Percentiles rank a stretch among this genome's conserved stretches.
phyloP scores from a whole-genome alignment of 2,329 filamentous ascomycete genomes.

The Ceratocystis cacaofunesta region DNA sequence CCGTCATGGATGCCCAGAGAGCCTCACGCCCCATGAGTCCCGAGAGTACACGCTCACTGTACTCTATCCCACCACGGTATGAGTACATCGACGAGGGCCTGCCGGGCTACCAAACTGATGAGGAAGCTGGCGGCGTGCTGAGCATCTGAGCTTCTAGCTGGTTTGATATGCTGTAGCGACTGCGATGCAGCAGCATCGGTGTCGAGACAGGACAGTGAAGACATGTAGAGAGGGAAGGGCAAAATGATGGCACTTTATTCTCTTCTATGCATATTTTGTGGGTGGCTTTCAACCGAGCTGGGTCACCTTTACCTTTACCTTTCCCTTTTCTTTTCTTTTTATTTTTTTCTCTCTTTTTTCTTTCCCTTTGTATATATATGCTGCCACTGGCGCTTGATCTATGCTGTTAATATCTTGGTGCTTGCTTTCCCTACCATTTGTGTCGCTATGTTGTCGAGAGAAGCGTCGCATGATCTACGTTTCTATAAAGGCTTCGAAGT shows the following conservation, averaged over 20 bases:
- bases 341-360: neutral
- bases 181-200: neutral
- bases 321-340: neutral
- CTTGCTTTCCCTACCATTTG: neutral
- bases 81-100: slow-evolving; percentile 18
- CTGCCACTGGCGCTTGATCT: neutral
- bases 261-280: no score
- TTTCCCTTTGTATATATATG: slow-evolving; percentile 2
- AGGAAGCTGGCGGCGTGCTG: slow-evolving; percentile 8
- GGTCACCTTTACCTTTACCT: neutral
- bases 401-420: neutral
- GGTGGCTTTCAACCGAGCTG: neutral
- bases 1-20: neutral
- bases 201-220: neutral
- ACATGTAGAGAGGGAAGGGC: no score
- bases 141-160: neutral
- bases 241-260: no score
- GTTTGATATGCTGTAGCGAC: neutral
- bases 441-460: neutral
- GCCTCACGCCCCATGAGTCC: neutral
- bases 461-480: neutral
- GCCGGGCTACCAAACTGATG: slow-evolving; percentile 19
- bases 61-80: slow-evolving; percentile 15
- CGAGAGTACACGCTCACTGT: slow-evolving; percentile 16
- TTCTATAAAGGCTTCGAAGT: slow-evolving; percentile 59